These are phyloP conservation scores for Elaeis guineensis DNA, from an alignment of 176 grass and related monocot species.

Conservation along the genomic window DNA sequence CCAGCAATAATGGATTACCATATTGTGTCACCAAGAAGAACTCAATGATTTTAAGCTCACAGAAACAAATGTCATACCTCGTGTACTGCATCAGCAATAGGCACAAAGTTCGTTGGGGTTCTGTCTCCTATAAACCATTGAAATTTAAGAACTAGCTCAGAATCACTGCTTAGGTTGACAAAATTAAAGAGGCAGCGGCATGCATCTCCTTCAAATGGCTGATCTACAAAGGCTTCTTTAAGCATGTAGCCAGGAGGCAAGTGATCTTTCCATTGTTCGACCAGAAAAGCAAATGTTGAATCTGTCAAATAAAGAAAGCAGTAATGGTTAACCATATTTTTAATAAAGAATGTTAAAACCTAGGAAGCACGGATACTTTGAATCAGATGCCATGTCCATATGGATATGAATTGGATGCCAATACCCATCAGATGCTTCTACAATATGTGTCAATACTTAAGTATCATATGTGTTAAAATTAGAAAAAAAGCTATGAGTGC, in stretches of 20 bases:
- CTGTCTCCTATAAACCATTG: constrained; percentile 80
- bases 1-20: constrained; percentile 2
- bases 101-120: constrained; percentile 59
- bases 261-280: constrained; percentile 76
- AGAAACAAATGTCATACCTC: constrained; percentile 47
- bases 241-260: constrained; percentile 54
- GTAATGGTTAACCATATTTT: constrained; percentile 9
- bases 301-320: constrained; percentile 35
- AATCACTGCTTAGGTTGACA: constrained; percentile 34
- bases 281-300: constrained; percentile 88
- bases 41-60: neutral
- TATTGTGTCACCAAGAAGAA: neutral
- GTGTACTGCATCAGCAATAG: constrained; percentile 49
- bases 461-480: no score
- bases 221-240: constrained; percentile 70
- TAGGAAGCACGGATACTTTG: no score
- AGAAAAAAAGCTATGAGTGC: no score
- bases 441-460: no score
- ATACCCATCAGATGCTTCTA: no score
- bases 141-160: constrained; percentile 50
- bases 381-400: no score
- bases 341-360: no score
- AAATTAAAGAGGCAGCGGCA: constrained; percentile 76
- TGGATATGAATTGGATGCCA: no score
- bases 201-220: constrained; percentile 93